Base-by-base conservation (phyloP, 2,329 filamentous ascomycete species). In the Cladosporium sp. region DNA sequence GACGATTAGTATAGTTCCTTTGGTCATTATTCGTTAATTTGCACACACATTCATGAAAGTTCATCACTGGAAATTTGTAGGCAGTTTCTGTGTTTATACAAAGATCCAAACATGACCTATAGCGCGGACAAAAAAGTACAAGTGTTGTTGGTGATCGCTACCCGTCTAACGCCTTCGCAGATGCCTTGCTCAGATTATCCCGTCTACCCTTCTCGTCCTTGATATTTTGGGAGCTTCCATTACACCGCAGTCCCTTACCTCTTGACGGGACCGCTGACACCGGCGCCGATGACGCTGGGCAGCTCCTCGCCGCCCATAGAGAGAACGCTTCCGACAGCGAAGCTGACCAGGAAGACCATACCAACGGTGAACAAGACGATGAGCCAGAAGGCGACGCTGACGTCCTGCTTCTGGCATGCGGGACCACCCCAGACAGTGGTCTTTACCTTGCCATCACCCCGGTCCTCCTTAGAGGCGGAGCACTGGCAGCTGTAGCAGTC, bases 221-320 rank as follows among this genome's bases (percentile, higher is more conserved):
- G 56, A 7, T 57, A 21, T 55, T 23, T 23, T 37, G 18, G 31
- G 10, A 55, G 23, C 23, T 26, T 18, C 29, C n/a, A 61, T 28
- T 59, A 37, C 23, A 29, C 31, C 44, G 26, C 10, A 28, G 44
- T 29, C 50, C 6, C 5, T 40, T 49, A 65, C 44, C 57, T 65
- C 62, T 33, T 65, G 3, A 65, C 55, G 33, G 88, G 84, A 66
- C 88, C 86, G 69, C 90, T 91, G 44, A 99, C 94, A 69, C 95
- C 95, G 57, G 95, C 95, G n/a, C 93, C 92, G 78, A 99, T 93
- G 10, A 99, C 94, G 72, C 93, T 93, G 0, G 95, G 95, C 69
- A 98, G 83, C 79, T 93, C 90, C 81, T 96, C 89, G 77, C 91
- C 87, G 37, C 94, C 95, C 73, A 98, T 91, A 68, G 83, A 89